A percentile compares a stretch with the other conserved stretches of the same genome.
These are phyloP conservation scores for Candida gorgasii DNA, from an alignment of 805 yeast species.

Conservation along the genomic window DNA sequence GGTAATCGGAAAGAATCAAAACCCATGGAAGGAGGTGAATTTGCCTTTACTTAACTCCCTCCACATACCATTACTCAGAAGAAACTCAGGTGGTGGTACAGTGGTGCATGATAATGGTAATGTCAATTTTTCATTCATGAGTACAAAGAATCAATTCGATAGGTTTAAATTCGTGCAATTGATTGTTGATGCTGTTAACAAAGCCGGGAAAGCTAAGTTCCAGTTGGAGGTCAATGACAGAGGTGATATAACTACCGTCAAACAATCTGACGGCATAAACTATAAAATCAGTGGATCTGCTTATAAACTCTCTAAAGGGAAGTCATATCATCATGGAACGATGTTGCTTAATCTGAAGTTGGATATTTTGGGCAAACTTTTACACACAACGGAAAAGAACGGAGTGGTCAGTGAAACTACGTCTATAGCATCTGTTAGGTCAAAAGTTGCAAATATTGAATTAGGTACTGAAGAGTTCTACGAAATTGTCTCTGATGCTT, in stretches of 20 bases:
- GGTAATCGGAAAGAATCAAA: conserved; percentile 95
- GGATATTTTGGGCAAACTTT: conserved; percentile 55
- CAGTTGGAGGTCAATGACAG: conserved; percentile 60
- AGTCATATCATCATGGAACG: conserved; percentile 94
- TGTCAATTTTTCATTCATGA: conserved; percentile 80
- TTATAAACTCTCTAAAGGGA: conserved; percentile 76
- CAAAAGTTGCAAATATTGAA: conserved; percentile 72
- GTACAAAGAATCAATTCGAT: conserved; percentile 64
- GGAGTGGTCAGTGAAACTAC: conserved; percentile 50
- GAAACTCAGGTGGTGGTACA: conserved; percentile 94
- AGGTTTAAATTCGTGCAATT: conserved; percentile 53
- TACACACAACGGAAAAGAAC: conserved; percentile 47
- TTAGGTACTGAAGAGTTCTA: conserved; percentile 49
- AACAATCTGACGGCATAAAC: conserved; percentile 21
- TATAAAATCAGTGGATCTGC: conserved; percentile 91
- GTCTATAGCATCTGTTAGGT: conserved; percentile 71
- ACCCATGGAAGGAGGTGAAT: conserved; percentile 87
- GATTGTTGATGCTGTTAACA: conserved; percentile 37
- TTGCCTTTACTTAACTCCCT: conserved; percentile 51
- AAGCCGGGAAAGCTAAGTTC: conserved; percentile 13
- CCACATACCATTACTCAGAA: conserved; percentile 67
- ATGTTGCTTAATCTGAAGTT: conserved; percentile 76
- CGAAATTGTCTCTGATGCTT: conserved; percentile 42
- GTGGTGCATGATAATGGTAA: conserved; percentile 94
- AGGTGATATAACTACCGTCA: conserved; percentile 69